These are phyloP conservation scores for Limnanthes douglasii DNA, from an alignment of 345 rosid genomes.

Conservation along the genomic window DNA sequence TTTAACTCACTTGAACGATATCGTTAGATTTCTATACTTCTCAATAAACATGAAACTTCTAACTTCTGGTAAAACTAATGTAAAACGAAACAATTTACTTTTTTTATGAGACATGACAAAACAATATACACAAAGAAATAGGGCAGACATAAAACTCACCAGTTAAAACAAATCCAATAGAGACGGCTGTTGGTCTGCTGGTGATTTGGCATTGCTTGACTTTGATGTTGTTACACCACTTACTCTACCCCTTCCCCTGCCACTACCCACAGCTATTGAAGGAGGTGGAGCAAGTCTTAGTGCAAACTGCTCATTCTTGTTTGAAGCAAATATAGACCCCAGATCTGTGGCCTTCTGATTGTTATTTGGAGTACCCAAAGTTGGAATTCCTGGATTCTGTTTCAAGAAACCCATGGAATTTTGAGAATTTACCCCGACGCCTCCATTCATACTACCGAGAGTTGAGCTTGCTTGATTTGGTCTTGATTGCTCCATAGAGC, in stretches of 20 bases:
- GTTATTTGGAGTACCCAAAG: conserved; percentile 15
- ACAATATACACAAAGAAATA: too few species aligned
- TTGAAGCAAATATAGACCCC: conserved; percentile 55
- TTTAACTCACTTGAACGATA: too few species aligned
- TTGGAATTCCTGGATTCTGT: conserved; percentile 36
- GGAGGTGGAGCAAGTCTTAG: conserved; percentile 92
- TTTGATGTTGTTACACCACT: conserved; percentile 19
- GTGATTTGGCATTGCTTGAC: conserved; percentile 23
- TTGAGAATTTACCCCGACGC: conserved; percentile 14
- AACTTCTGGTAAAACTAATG: too few species aligned
- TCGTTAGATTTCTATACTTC: too few species aligned
- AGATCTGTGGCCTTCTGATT: conserved; percentile 46
- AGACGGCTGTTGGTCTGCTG: conserved; percentile 44
- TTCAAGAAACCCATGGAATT: conserved; percentile 36
- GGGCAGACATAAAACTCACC: too few species aligned
- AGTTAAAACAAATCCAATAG: conserved; percentile 57
- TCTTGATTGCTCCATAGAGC: conserved; percentile 24
- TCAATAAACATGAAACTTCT: too few species aligned
- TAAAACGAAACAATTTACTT: too few species aligned
- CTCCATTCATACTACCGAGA: conserved; percentile 16
- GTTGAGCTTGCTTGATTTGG: conserved; percentile 21
- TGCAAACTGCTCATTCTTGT: conserved; percentile 41
- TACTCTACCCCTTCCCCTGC: conserved; percentile 49
- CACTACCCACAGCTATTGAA: conserved; percentile 51
- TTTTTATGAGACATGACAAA: too few species aligned